Evolutionary conservation across 164 flowering plant species (phyloP).

Genomic region (Piper betle): DNA sequence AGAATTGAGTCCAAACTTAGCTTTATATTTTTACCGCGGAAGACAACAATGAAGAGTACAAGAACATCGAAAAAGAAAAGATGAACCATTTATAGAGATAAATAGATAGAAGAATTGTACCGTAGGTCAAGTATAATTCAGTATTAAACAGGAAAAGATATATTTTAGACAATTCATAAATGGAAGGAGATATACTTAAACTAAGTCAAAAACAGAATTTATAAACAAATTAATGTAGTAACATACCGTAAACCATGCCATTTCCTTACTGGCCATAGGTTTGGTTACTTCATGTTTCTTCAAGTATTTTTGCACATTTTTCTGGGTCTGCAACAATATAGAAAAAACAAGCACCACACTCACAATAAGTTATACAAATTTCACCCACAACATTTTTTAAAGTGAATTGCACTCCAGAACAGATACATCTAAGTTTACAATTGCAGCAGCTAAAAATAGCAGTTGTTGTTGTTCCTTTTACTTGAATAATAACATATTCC

Average conservation of each 20-base stretch:
- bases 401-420: too few species aligned
- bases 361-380: neutral
- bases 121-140: neutral
- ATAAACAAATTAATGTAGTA: neutral
- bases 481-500: too few species aligned
- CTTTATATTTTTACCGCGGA: neutral
- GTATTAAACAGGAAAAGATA: slow-evolving; percentile 1
- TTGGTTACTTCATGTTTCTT: slow-evolving; percentile 53
- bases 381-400: too few species aligned
- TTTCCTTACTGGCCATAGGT: slow-evolving; percentile 65
- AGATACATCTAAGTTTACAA: too few species aligned
- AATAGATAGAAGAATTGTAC: neutral
- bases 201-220: neutral
- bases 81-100: neutral
- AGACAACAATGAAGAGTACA: neutral
- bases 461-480: too few species aligned
- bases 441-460: too few species aligned
- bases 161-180: neutral
- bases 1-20: neutral
- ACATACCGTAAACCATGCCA: slow-evolving; percentile 72
- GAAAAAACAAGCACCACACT: neutral
- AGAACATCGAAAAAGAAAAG: too few species aligned
- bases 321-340: slow-evolving; percentile 34
- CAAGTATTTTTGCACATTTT: slow-evolving; percentile 31
- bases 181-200: neutral